Conservation (phyloP, 2,329 filamentous ascomycete genomes). For the Periglandula ipomoeae region DNA sequence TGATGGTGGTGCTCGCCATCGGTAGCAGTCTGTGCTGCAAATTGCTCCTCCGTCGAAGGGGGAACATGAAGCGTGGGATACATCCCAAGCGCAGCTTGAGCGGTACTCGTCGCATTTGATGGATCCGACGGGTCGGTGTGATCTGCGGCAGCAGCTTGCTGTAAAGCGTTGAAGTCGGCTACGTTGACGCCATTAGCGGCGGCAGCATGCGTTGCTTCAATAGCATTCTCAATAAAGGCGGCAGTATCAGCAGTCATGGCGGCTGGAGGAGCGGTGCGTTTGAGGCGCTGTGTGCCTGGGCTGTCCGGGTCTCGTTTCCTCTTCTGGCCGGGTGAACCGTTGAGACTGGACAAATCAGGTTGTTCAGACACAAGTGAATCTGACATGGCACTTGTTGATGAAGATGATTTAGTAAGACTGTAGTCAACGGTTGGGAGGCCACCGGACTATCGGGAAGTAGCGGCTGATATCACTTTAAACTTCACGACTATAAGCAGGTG, state of each 20-base stretch:
- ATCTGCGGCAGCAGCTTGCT: slow-evolving; percentile 40
- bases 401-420: not conserved
- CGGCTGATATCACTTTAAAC: not conserved
- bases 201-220: slow-evolving; percentile 32
- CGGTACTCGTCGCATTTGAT: slow-evolving; percentile 47
- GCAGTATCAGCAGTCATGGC: slow-evolving; percentile 37
- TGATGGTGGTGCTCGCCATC: slow-evolving; percentile 23
- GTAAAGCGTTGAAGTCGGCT: slow-evolving; percentile 47
- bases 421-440: too few relatives aligned
- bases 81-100: slow-evolving; percentile 50
- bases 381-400: slow-evolving; percentile 33
- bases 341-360: slow-evolving; percentile 33
- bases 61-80: slow-evolving; percentile 52
- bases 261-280: slow-evolving; percentile 37
- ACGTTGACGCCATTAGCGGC: slow-evolving; percentile 35
- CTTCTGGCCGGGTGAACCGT: slow-evolving; percentile 40
- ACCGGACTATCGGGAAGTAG: not conserved
- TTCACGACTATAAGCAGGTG: not conserved
- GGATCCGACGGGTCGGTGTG: slow-evolving; percentile 40
- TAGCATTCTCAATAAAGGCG: slow-evolving; percentile 45
- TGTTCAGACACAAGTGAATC: slow-evolving; percentile 38
- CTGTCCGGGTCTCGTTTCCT: slow-evolving; percentile 45
- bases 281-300: slow-evolving; percentile 39
- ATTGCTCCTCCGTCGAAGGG: slow-evolving; percentile 49
- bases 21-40: slow-evolving; percentile 40